Conservation (phyloP, 768 basidiomycete genomes). For the Podaxis mareebaensis region DNA sequence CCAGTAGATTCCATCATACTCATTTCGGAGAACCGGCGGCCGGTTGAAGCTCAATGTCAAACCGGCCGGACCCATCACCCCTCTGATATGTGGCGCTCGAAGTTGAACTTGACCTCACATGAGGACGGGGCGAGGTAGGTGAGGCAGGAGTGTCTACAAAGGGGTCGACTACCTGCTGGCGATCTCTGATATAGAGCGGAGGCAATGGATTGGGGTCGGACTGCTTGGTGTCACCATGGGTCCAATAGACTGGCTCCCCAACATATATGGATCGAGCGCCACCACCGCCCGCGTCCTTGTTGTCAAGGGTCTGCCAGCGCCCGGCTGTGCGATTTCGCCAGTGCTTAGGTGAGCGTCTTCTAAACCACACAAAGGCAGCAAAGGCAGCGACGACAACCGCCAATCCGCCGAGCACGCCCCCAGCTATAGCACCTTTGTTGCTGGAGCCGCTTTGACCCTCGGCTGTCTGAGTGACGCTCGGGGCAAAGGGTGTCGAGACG, state of each 20-base stretch:
- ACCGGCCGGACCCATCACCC: background rate
- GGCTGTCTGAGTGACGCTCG: background rate
- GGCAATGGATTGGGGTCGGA: constrained; percentile 9
- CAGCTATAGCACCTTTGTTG: constrained; percentile 30
- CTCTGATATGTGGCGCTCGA: background rate
- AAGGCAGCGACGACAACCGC: constrained; percentile 21
- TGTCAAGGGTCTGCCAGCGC: constrained; percentile 10
- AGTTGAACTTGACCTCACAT: background rate
- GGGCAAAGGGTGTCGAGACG: background rate
- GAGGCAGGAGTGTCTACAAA: constrained; percentile 6
- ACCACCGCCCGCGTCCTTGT: background rate
- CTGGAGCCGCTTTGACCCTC: constrained; percentile 1
- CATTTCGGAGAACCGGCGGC: background rate
- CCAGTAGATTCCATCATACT: no score
- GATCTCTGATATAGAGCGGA: constrained; percentile 18
- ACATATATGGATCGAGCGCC: background rate
- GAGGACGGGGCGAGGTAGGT: background rate
- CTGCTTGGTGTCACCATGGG: constrained; percentile 1
- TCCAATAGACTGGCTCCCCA: background rate
- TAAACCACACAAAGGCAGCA: constrained; percentile 25
- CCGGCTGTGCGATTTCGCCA: constrained; percentile 13
- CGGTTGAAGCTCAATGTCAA: constrained; percentile 5
- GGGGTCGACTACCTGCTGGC: constrained; percentile 10
- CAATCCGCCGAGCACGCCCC: constrained; percentile 28
- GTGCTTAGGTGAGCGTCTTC: constrained; percentile 20